A percentile compares a stretch with the other conserved stretches of the same genome.
phyloP scores from a whole-genome alignment of 805 yeast genomes.

The Yamadazyma sp. region DNA sequence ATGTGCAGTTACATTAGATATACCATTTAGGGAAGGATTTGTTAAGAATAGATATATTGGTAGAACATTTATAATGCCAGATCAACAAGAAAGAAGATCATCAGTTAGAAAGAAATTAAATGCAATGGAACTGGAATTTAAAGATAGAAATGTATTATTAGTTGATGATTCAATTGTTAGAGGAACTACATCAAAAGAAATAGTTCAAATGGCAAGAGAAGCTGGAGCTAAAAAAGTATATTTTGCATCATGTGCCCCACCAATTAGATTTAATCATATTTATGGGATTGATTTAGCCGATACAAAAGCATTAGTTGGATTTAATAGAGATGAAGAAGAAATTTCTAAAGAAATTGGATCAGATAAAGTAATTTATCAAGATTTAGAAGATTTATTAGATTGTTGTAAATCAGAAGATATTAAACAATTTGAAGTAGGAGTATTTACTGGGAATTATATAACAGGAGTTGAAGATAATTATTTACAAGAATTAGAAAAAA shows the following conservation, averaged over 20 bases:
- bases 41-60: conserved; percentile 97
- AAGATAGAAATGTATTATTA: conserved; percentile 76
- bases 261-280: conserved; percentile 93
- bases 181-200: conserved; percentile 96
- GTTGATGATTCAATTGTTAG: conserved; percentile 98
- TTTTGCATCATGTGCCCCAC: conserved; percentile 97
- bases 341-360: conserved; percentile 82
- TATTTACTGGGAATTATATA: conserved; percentile 88
- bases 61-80: conserved; percentile 97
- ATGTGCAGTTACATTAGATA: conserved; percentile 74
- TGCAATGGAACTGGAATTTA: conserved; percentile 93
- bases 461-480: conserved; percentile 92
- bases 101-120: conserved; percentile 92
- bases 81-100: conserved; percentile 89
- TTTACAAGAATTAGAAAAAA: conserved; percentile 73
- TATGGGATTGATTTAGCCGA: conserved; percentile 98
- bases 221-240: conserved; percentile 96
- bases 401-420: conserved; percentile 62
- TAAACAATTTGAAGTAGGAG: conserved; percentile 87
- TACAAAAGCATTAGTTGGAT: conserved; percentile 89
- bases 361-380: conserved; percentile 86
- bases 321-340: conserved; percentile 67
- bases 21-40: conserved; percentile 95
- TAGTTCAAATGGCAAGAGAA: conserved; percentile 96
- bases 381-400: conserved; percentile 73